Percentiles rank a stretch among this genome's conserved stretches.
Evolutionary conservation across 768 basidiomycete species (phyloP).

Genomic region (Phylloporus sp.): DNA sequence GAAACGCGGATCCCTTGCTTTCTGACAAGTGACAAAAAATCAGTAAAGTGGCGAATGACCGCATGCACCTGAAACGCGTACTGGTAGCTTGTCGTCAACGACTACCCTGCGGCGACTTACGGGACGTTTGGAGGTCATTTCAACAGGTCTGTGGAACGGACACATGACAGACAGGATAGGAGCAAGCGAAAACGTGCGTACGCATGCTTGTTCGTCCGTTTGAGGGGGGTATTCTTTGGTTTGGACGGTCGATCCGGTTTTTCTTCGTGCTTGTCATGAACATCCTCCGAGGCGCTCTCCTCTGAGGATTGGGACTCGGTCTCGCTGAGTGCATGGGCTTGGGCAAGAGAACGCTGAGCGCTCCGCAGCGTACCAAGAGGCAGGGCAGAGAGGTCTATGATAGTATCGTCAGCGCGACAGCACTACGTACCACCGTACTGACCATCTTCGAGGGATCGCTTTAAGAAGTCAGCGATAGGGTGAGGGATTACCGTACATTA

Average conservation of each 20-base stretch:
- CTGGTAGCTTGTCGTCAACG: slow-evolving; percentile 61
- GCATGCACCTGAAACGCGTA: slow-evolving; percentile 31
- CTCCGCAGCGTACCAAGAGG: slow-evolving; percentile 61
- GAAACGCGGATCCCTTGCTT: slow-evolving; percentile 85
- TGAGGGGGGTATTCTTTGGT: slow-evolving; percentile 45
- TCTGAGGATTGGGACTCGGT: slow-evolving; percentile 34
- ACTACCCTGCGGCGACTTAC: slow-evolving; percentile 69
- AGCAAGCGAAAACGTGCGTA: slow-evolving; percentile 40
- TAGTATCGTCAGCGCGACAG: slow-evolving; percentile 4
- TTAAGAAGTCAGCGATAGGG: neutral
- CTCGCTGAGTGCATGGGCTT: slow-evolving; percentile 36
- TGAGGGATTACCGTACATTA: neutral
- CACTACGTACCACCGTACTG: neutral
- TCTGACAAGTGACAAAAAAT: too few relatives aligned
- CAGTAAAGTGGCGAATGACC: too few relatives aligned
- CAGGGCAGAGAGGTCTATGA: slow-evolving; percentile 51
- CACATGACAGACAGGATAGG: slow-evolving; percentile 1
- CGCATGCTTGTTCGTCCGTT: slow-evolving; percentile 83
- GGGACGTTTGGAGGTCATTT: slow-evolving; percentile 80
- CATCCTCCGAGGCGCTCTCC: slow-evolving; percentile 9
- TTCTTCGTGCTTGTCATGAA: slow-evolving; percentile 30
- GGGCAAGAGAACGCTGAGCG: slow-evolving; percentile 54
- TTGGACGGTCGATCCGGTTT: slow-evolving; percentile 38
- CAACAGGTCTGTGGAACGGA: slow-evolving; percentile 54
- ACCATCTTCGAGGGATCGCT: slow-evolving; percentile 31